phyloP scores from a whole-genome alignment of 2,329 filamentous ascomycete genomes.

The Mycosphaerella sp. region DNA sequence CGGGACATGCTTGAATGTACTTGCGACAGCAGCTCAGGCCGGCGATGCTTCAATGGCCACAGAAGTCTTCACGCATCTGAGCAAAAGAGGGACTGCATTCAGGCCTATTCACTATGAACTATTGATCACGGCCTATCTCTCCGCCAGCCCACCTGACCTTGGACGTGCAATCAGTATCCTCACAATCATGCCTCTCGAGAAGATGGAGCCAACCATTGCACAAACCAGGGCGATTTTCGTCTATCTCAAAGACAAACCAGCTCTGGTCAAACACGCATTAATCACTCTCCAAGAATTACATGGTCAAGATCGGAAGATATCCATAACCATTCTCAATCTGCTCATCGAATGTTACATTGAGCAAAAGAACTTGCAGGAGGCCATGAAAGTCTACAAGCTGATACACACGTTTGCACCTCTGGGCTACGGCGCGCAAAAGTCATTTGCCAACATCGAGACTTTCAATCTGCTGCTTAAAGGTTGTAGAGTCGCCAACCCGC shows the following conservation, averaged over 20 bases:
- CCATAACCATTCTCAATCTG: slow-evolving; percentile 47
- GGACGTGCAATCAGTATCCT: slow-evolving; percentile 62
- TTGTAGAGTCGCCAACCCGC: slow-evolving; percentile 23
- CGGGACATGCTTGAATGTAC: slow-evolving; percentile 59
- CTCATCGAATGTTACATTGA: slow-evolving; percentile 49
- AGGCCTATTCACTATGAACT: slow-evolving; percentile 70
- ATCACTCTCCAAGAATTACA: slow-evolving; percentile 52
- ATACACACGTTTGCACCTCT: slow-evolving; percentile 43
- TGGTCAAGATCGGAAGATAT: slow-evolving; percentile 44
- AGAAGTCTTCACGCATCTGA: slow-evolving; percentile 62
- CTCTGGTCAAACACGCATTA: slow-evolving; percentile 50
- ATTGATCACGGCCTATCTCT: slow-evolving; percentile 64
- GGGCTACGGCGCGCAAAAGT: slow-evolving; percentile 19
- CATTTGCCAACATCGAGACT: slow-evolving; percentile 43
- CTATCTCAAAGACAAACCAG: slow-evolving; percentile 47
- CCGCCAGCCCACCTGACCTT: slow-evolving; percentile 50
- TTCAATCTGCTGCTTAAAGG: slow-evolving; percentile 52
- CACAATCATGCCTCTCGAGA: slow-evolving; percentile 64
- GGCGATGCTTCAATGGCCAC: slow-evolving; percentile 64
- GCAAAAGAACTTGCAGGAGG: slow-evolving; percentile 43
- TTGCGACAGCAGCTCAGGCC: slow-evolving; percentile 64
- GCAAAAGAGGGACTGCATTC: slow-evolving; percentile 53
- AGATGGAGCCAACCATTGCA: slow-evolving; percentile 50
- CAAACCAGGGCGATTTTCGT: slow-evolving; percentile 60
- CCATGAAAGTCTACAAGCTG: slow-evolving; percentile 56